Base-by-base conservation (phyloP, 2,329 filamentous ascomycete genomes). In the Stagonosporopsis rhizophila region DNA sequence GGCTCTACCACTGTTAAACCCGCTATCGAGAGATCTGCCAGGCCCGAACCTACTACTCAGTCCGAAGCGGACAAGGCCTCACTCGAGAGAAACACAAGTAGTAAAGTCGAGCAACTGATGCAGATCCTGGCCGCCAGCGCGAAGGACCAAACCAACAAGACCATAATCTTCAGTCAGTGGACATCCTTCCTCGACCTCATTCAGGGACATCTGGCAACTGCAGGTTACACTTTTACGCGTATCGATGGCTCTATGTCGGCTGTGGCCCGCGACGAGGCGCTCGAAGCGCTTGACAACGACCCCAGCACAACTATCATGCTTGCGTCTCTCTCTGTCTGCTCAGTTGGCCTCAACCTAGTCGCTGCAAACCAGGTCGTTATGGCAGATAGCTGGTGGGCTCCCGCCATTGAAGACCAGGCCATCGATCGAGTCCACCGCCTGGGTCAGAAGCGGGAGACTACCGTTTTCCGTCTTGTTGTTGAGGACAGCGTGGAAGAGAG, bases 321-420 rank as follows among this genome's bases (percentile, higher is more conserved):
- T 2, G 92, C 92, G 2, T 92, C 89, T 69, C 79, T 96, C 38
- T 85, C 86, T 7, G 92, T 95, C 6, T 94, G 91, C 75, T 90
- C 88, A 48, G 92, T 96, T 1, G 92, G 92, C 0, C 81, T 96
- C 41, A 96, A 96, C 66, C 84, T 96, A 12, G 90, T 93, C 0
- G 87, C 91, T 0, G 92, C 92, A 0, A 92, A 95, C 66, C 92
- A 92, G 6, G 91, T 96, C 56, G 87, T 96, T 41, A 81, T 96
- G 19, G 85, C 87, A 0, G 92, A 96, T 74, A 90, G 86, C 56
- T 96, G 91, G 92, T 96, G 92, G 75, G 92, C 92, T 1, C 92
- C 92, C 0, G 92, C 92, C 0, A 95, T 96, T 52, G 92, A 96
- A 75, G 92, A 96, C 65, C 92, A 96, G 72, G 93, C 93, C 3